Evolutionary conservation across 73 alveolate species (phyloP).

Genomic region (Paramecium tetraurelia): DNA sequence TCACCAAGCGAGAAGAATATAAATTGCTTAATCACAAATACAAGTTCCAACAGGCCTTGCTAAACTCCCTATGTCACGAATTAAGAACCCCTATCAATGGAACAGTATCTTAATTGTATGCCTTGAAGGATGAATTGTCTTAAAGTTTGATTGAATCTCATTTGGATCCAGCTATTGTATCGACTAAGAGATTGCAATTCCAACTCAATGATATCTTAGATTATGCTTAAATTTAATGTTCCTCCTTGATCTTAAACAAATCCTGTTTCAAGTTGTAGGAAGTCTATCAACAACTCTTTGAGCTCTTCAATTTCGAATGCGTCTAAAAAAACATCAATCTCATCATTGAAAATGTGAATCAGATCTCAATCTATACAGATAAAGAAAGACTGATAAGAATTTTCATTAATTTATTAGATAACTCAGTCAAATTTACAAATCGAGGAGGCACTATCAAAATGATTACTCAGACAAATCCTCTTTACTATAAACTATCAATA

Average conservation of each 20-base stretch:
- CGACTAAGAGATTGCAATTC: neutral
- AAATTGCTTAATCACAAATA: neutral
- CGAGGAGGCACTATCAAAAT: neutral
- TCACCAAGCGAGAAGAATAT: neutral
- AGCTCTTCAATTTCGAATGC: neutral
- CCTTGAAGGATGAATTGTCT: neutral
- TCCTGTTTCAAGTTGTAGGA: neutral
- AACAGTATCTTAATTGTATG: neutral
- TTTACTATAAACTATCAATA: neutral
- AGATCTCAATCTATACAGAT: neutral
- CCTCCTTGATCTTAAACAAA: neutral
- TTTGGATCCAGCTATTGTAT: constrained; percentile 3
- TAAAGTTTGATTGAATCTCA: neutral
- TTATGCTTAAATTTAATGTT: constrained; percentile 22
- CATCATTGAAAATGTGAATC: neutral
- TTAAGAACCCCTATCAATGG: constrained; percentile 34
- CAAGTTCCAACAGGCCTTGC: neutral
- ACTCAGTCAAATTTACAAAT: constrained; percentile 18
- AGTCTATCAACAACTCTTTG: neutral
- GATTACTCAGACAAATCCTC: neutral
- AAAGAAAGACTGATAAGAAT: neutral
- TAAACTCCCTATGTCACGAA: constrained; percentile 21
- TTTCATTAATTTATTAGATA: neutral
- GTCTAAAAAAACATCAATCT: neutral
- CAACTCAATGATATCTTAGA: neutral